These are phyloP conservation scores for Auricularia cornea DNA, from an alignment of 768 basidiomycete genomes.

Conservation along the genomic window DNA sequence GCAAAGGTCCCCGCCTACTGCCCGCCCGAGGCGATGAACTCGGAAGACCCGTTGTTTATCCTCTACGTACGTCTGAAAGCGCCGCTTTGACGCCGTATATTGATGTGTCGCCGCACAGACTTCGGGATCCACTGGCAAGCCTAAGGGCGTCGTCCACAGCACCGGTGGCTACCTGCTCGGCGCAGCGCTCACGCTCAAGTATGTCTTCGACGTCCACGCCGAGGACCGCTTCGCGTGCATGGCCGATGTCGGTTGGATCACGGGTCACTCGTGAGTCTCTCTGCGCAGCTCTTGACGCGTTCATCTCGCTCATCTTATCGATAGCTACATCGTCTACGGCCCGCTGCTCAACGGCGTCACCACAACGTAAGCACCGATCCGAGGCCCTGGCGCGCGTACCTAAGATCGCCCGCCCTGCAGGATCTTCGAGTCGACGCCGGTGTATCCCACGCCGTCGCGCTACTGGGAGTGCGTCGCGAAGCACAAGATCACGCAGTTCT, in stretches of 20 bases:
- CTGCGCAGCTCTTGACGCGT: neutral
- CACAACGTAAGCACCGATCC: slow-evolving; percentile 36
- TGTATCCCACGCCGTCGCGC: slow-evolving; percentile 91
- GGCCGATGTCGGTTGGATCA: slow-evolving; percentile 99
- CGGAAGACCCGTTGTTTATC: slow-evolving; percentile 98
- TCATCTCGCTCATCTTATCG: neutral
- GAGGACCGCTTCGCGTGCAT: slow-evolving; percentile 95
- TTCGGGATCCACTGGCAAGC: slow-evolving; percentile 90
- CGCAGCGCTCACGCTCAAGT: slow-evolving; percentile 88
- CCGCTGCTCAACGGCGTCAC: slow-evolving; percentile 78
- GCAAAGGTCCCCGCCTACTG: slow-evolving; percentile 81
- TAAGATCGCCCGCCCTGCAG: slow-evolving; percentile 18
- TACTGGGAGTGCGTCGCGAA: slow-evolving; percentile 97
- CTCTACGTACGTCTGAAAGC: slow-evolving; percentile 71
- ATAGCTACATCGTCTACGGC: slow-evolving; percentile 87
- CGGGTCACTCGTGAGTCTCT: slow-evolving; percentile 67
- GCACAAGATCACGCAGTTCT: slow-evolving; percentile 92
- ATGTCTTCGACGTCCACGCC: slow-evolving; percentile 96
- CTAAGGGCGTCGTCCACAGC: slow-evolving; percentile 93
- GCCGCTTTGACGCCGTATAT: slow-evolving; percentile 2
- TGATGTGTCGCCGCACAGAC: slow-evolving; percentile 44
- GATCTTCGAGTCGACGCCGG: slow-evolving; percentile 94
- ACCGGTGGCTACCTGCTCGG: slow-evolving; percentile 87
- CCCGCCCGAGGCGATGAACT: slow-evolving; percentile 75
- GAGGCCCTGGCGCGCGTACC: neutral